Evolutionary conservation across 805 yeast genomes (phyloP), one percentile per base, ranked within the genome.

Genomic region (Metschnikowia koreensis): DNA sequence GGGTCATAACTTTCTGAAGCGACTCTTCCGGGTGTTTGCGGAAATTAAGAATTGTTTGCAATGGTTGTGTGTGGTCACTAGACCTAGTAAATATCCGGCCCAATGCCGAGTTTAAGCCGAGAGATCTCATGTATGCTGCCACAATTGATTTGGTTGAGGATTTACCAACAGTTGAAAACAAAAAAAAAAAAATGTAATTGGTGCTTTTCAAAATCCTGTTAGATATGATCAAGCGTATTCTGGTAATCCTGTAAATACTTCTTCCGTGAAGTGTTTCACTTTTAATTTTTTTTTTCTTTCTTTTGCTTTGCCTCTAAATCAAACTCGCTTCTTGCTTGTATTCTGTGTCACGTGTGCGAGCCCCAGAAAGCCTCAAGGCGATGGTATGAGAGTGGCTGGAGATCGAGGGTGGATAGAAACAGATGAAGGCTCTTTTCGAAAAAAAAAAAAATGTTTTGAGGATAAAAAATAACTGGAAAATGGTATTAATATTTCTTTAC

Each of bases 11-110:
- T 33, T 77, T 73, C 9, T 72, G 66, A 40, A 84, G 62, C 11
- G 68, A 62, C 36, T 68, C 67, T 10, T 81, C 80, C 1, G 83
- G 70, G 44, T 64, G 73, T n/a, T 73, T 65, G 48, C 71, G 74
- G 69, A 89, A 88, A 55, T 86, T 81, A 46, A 89, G 69, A 12
- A 89, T 65, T 2, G 82, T 74, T 46, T 65, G 69, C 6, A 68
- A 62, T 8, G 73, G 50, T 55, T 64, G 65, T 11, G 64, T 55
- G 40, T 64, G 54, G 38, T 66, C 68, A 1, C 63, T 58, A 11
- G 70, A 65, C 58, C 62, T 71, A 47, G 69, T 59, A 51, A 74
- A 74, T 38, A 73, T 63, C 16, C 71, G 66, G 44, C 67, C 64
- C 52, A 73, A 63, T 5, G 74, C 60, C 7, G 75, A 62, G 61